Conservation (phyloP, 495 filamentous ascomycete genomes). For the Penicillium egyptiacum region DNA sequence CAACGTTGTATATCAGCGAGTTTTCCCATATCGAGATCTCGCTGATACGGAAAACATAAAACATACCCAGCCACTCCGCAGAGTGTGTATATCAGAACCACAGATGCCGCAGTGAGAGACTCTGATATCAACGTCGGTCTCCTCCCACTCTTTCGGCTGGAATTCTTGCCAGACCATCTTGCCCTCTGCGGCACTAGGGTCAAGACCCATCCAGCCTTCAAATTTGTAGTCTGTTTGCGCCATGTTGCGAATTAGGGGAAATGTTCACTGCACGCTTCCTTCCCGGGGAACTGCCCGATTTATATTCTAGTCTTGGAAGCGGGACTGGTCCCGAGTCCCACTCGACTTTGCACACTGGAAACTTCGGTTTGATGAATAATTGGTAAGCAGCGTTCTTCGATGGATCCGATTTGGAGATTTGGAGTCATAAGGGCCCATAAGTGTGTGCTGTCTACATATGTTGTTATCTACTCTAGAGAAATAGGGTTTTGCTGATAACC, state of each 20-base stretch:
- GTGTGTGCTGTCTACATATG: background rate
- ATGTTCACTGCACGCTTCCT: background rate
- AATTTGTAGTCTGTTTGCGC: conserved; percentile 61
- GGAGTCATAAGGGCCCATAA: background rate
- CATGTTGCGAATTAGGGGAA: conserved; percentile 20
- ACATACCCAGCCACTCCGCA: conserved; percentile 69
- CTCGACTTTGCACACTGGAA: conserved; percentile 8
- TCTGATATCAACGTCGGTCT: conserved; percentile 67
- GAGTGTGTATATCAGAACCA: conserved; percentile 67
- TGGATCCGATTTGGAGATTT: conserved; percentile 2
- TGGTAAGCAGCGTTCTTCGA: conserved; percentile 17
- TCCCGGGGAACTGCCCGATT: conserved; percentile 15
- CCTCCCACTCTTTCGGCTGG: conserved; percentile 77
- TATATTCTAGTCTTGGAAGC: conserved; percentile 12
- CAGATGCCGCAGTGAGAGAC: conserved; percentile 48
- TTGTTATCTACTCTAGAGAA: background rate
- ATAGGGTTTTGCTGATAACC: background rate
- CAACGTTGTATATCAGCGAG: background rate
- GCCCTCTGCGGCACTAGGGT: conserved; percentile 57
- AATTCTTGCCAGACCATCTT: conserved; percentile 78
- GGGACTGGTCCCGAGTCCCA: conserved; percentile 4
- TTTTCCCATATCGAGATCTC: background rate
- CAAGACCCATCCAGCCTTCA: conserved; percentile 78
- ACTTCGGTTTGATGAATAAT: conserved; percentile 16
- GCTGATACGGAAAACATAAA: background rate